Conservation (phyloP, 2,329 filamentous ascomycete species). For the Cercospora sp. region DNA sequence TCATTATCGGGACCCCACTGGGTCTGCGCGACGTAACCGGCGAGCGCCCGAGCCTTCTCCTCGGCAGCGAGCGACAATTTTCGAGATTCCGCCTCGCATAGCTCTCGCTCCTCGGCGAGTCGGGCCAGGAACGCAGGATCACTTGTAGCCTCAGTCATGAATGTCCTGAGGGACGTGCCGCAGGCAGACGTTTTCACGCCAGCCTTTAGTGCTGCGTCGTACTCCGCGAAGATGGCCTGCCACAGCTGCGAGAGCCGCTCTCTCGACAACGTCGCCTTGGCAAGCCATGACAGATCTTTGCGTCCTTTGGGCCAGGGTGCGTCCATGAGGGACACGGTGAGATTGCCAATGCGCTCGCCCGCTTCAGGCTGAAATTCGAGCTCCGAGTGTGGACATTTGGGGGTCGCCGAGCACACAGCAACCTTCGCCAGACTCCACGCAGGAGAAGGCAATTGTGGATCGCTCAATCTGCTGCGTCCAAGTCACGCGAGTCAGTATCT, state of each 20-base stretch:
- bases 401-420: neutral
- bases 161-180: neutral
- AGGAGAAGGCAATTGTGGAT: neutral
- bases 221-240: neutral
- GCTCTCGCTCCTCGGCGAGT: neutral
- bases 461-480: neutral
- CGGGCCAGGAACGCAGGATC: neutral
- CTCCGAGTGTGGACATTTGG: neutral
- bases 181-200: neutral
- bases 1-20: neutral
- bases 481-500: neutral
- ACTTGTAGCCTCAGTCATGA: neutral
- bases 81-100: neutral
- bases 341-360: neutral
- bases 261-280: too few species aligned
- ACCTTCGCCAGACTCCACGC: neutral
- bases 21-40: neutral
- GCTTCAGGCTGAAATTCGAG: too few species aligned
- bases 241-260: too few species aligned
- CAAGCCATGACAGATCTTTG: neutral
- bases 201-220: neutral
- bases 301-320: slow-evolving; percentile 12
- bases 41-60: neutral
- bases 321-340: neutral
- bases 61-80: neutral